Conservation (phyloP, 768 basidiomycete species). For the Termitomyces sp. region DNA sequence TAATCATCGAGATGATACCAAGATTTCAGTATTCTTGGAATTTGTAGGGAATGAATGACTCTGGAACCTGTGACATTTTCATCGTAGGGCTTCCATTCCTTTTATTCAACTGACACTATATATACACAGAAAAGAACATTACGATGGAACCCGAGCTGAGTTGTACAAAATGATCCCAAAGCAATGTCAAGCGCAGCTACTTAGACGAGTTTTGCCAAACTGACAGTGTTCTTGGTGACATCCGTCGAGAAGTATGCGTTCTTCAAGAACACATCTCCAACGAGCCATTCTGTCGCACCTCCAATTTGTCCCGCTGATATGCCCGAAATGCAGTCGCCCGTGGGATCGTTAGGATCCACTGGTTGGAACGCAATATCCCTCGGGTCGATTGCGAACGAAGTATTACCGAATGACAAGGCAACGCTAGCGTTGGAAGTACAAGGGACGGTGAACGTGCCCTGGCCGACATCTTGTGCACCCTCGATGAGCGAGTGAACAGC, state of each 20-base stretch:
- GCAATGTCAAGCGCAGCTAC: not conserved
- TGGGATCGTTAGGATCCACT: conserved; percentile 43
- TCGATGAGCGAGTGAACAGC: conserved; percentile 38
- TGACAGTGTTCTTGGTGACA: conserved; percentile 50
- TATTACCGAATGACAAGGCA: conserved; percentile 43
- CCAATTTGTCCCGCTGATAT: conserved; percentile 61
- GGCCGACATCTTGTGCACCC: conserved; percentile 36
- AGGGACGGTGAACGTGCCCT: conserved; percentile 48
- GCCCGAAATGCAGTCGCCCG: conserved; percentile 67
- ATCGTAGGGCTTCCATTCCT: not conserved
- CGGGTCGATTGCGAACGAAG: conserved; percentile 52
- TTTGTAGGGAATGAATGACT: not conserved
- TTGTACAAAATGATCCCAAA: not conserved
- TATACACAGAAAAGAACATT: conserved; percentile 4
- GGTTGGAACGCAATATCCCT: conserved; percentile 57
- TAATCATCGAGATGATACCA: not conserved
- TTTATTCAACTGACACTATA: not conserved
- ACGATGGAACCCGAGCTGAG: conserved; percentile 2
- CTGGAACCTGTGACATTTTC: not conserved
- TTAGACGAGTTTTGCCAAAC: conserved; percentile 49
- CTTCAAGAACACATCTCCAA: conserved; percentile 76
- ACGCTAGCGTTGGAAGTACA: conserved; percentile 39
- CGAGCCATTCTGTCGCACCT: conserved; percentile 62
- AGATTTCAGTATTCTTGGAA: not conserved
- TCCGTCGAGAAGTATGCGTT: conserved; percentile 71